Conservation (phyloP, 192 early-diverging fungal species). For the Chytriomyces sp. region DNA sequence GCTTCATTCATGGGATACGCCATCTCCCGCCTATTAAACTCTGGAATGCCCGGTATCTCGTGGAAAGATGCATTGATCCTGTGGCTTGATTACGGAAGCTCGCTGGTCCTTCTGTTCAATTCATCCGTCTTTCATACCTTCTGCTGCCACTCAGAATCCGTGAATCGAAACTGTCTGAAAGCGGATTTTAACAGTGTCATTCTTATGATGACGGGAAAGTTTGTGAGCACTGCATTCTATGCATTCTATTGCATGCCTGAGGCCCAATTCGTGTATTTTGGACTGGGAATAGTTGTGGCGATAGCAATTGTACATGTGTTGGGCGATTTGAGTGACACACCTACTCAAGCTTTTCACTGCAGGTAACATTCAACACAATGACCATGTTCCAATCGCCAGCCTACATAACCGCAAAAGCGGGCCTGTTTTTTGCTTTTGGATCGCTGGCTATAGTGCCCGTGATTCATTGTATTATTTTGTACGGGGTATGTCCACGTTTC, state of each 20-base stretch:
- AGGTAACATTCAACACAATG: constrained; percentile 14
- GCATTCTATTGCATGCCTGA: constrained; percentile 11
- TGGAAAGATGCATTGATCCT: background rate
- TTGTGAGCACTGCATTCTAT: background rate
- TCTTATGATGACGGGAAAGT: background rate
- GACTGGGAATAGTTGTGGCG: background rate
- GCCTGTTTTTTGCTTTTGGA: background rate
- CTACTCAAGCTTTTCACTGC: background rate
- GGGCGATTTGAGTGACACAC: background rate
- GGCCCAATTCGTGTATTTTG: background rate
- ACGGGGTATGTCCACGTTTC: background rate
- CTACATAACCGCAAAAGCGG: constrained; percentile 1
- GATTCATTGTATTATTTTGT: background rate
- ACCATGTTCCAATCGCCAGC: background rate
- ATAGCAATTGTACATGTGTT: background rate
- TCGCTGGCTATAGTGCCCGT: constrained; percentile 2
- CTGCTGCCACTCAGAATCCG: constrained; percentile 13
- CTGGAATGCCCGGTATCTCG: background rate
- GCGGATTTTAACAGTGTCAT: constrained; percentile 13
- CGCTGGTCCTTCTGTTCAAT: background rate
- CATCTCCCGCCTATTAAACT: background rate
- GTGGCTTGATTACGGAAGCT: background rate
- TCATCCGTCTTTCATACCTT: constrained; percentile 9
- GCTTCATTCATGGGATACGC: constrained; percentile 23
- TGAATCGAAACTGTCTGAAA: constrained; percentile 8